phyloP scores from a whole-genome alignment of 1,284 basidiomycete species.

The Leccinum angustisporum region DNA sequence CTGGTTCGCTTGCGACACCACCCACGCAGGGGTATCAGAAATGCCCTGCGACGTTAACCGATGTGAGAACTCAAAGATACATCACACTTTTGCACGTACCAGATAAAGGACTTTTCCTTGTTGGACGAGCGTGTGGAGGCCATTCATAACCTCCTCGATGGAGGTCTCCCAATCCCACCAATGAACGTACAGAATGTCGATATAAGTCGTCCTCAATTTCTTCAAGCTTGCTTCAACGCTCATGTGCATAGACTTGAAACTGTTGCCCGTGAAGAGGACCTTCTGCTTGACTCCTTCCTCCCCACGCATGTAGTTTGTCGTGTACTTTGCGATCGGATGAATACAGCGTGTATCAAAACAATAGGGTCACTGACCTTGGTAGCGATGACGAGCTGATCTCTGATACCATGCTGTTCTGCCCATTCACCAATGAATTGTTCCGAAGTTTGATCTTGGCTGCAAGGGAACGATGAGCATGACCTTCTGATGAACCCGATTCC shows the following conservation, averaged over 20 bases:
- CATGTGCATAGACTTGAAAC: constrained; percentile 32
- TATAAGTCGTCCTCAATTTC: constrained; percentile 44
- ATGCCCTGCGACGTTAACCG: constrained; percentile 22
- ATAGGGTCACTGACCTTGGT: constrained; percentile 38
- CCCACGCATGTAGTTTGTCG: constrained; percentile 28
- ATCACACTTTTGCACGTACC: constrained; percentile 17
- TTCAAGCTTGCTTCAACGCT: constrained; percentile 37
- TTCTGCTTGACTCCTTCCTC: constrained; percentile 24
- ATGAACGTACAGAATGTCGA: constrained; percentile 39
- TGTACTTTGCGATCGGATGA: constrained; percentile 28
- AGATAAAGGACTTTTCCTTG: constrained; percentile 48
- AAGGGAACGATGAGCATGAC: neutral
- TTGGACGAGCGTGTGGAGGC: constrained; percentile 40
- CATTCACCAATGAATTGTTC: constrained; percentile 49
- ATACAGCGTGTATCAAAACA: neutral
- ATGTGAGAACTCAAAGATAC: neutral
- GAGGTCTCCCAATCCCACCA: constrained; percentile 41
- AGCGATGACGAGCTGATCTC: constrained; percentile 48
- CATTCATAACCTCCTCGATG: constrained; percentile 46
- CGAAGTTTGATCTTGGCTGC: constrained; percentile 40
- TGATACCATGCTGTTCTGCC: constrained; percentile 41
- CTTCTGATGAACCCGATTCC: neutral
- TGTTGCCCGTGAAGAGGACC: constrained; percentile 39
- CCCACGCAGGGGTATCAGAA: constrained; percentile 44
- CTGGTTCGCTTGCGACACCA: constrained; percentile 39